Base-by-base conservation (phyloP, 768 basidiomycete species). In the Scleroderma bovista region DNA sequence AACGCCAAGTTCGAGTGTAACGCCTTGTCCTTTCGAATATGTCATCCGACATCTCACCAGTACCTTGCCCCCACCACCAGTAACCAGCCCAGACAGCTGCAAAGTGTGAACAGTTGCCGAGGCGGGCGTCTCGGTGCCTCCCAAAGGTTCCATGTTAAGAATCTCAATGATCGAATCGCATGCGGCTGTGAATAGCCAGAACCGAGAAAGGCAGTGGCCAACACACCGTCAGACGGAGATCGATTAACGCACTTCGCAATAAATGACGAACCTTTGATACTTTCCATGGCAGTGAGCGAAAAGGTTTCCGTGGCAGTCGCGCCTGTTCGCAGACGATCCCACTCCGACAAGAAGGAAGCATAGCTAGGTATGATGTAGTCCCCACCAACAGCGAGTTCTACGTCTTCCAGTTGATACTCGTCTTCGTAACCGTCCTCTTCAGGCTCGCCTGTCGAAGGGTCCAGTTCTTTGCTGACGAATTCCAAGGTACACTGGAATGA, bases 401-500 rank as follows among this genome's bases (percentile, higher is more conserved):
- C 81, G 53, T 98, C 96, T 67, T 99, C 96, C 38, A 97, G 73
- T 67, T 92, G 90, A 69, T 99, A 99, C 69, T 98, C 95, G 72
- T 98, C 96, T 63, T 93, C 90, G 67, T 98, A 99, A n/a, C 96
- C 96, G 47, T 96, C 94, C 56, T 89, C 92, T 69, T 99, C 96
- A 9, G 96, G 96, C 61, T 90, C 84, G 20, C 94, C 94, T 13
- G 89, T 94, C 40, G 87, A 79, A 12, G 96, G 96, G 68, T 99
- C 96, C 16, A 98, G 80, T 64, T 99, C 96, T 69, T 98, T 99
- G 73, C 90, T 94, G 59, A 94, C 74, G 64, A 96, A 99, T 69
- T 92, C 93, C 67, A 99, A 83, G 9, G 84, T 80, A 64, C 93
- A 96, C 54, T 79, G 78, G 81, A 97, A 97, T 16, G 92, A 89